Evolutionary conservation across 2,329 filamentous ascomycete genomes (phyloP).

Genomic region (Allantophomopsis cytisporea): DNA sequence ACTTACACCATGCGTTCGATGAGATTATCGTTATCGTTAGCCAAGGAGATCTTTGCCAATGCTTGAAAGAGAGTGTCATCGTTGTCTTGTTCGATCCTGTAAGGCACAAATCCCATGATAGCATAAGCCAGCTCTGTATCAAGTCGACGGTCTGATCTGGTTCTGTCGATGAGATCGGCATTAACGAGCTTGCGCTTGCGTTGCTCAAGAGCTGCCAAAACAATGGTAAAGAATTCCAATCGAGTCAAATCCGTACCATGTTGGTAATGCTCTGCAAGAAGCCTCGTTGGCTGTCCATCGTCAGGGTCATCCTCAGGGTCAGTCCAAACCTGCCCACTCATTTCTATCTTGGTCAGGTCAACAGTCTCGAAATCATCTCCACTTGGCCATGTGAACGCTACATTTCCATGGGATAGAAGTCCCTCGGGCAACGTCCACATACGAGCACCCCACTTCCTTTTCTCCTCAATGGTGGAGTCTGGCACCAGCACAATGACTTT

Average conservation of each 20-base stretch:
- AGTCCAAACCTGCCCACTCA: no score
- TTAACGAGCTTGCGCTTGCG: conserved; percentile 1
- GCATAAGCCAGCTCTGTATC: conserved; percentile 13
- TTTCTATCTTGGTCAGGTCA: no score
- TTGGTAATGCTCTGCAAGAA: conserved; percentile 14
- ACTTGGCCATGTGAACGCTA: no score
- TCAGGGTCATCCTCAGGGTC: no score
- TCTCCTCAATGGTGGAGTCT: neutral
- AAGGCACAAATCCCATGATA: conserved; percentile 12
- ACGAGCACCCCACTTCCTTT: neutral
- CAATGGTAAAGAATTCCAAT: conserved; percentile 10
- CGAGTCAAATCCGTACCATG: conserved; percentile 10
- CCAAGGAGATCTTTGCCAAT: conserved; percentile 14
- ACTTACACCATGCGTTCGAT: conserved; percentile 13
- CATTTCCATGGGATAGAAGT: neutral
- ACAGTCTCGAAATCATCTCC: no score
- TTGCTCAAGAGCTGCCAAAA: conserved; percentile 9
- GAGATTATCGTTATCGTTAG: conserved; percentile 15
- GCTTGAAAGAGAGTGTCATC: conserved; percentile 14
- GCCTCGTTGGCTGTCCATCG: neutral
- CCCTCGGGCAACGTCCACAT: conserved; percentile 1
- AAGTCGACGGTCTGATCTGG: neutral
- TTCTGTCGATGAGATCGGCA: no score
- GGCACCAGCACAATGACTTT: neutral
- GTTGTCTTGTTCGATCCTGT: conserved; percentile 9